A percentile compares a stretch with the other conserved stretches of the same genome.
Conservation (phyloP, 2,329 filamentous ascomycete species). For the Penicillium sclerotiorum region DNA sequence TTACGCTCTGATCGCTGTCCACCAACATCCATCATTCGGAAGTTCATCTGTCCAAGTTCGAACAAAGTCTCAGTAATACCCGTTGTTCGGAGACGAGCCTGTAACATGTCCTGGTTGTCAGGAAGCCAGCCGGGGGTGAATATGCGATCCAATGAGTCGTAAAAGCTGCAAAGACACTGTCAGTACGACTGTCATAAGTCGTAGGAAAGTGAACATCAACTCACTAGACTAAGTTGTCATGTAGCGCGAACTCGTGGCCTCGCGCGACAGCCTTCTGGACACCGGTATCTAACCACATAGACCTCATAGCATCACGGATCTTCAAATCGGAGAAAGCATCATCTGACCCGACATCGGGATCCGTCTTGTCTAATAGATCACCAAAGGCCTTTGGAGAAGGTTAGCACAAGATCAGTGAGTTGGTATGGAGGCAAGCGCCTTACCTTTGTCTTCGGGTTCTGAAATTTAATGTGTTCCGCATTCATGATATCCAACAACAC, state of each 20-base stretch:
- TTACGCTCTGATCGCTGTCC: conserved; percentile 91
- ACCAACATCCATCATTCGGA: conserved; percentile 95
- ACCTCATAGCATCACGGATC: conserved; percentile 75
- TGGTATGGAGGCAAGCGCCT: conserved; percentile 32
- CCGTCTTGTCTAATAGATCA: conserved; percentile 73
- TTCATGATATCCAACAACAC: conserved; percentile 89
- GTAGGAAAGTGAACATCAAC: conserved; percentile 31
- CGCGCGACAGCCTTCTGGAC: conserved; percentile 86
- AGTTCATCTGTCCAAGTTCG: conserved; percentile 86
- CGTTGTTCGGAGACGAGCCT: conserved; percentile 86
- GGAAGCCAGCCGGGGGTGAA: conserved; percentile 80
- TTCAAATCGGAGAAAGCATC: conserved; percentile 69
- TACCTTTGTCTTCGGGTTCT: conserved; percentile 76
- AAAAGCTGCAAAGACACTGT: conserved; percentile 65
- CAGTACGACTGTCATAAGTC: conserved; percentile 7
- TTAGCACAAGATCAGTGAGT: conserved; percentile 13
- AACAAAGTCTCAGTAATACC: conserved; percentile 96
- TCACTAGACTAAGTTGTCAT: conserved; percentile 94
- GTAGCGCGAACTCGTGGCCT: conserved; percentile 94
- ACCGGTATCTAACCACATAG: conserved; percentile 79
- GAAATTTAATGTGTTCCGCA: conserved; percentile 77
- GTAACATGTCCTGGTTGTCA: conserved; percentile 90
- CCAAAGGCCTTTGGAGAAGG: conserved; percentile 66
- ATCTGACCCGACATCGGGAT: conserved; percentile 74
- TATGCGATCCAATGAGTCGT: conserved; percentile 73